These are phyloP conservation scores for Neofusicoccum cordaticola DNA, from an alignment of 2,329 filamentous ascomycete species.

Conservation along the genomic window DNA sequence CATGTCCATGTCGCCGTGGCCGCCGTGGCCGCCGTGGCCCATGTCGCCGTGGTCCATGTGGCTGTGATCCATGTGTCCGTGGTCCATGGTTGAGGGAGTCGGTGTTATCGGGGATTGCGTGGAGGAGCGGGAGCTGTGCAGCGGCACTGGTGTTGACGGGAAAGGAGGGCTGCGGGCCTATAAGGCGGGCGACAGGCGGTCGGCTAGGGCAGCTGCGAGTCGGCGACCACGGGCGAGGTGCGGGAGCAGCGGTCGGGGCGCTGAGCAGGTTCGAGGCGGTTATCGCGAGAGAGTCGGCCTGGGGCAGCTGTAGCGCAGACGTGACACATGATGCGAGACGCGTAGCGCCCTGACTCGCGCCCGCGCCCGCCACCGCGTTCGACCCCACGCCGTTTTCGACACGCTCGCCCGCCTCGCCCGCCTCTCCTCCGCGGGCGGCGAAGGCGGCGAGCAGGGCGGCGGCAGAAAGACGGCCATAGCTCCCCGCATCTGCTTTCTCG, in stretches of 20 bases:
- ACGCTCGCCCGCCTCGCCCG: no score
- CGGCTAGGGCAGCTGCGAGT: not conserved
- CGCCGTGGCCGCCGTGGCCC: constrained; percentile 47
- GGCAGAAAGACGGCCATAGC: constrained; percentile 3
- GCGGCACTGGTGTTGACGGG: not conserved
- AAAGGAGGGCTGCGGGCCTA: not conserved
- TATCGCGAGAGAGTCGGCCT: not conserved
- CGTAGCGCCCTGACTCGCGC: constrained; percentile 4
- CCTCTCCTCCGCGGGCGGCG: no score
- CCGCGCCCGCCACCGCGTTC: not conserved
- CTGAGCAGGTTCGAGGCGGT: constrained; percentile 14
- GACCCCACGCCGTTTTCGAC: not conserved
- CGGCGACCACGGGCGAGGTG: not conserved
- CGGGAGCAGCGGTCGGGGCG: not conserved
- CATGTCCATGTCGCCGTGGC: constrained; percentile 23
- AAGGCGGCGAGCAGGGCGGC: not conserved
- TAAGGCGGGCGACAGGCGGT: not conserved
- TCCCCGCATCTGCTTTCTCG: not conserved
- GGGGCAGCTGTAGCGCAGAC: not conserved
- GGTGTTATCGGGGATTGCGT: not conserved
- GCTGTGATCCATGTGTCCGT: constrained; percentile 50
- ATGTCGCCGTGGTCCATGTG: constrained; percentile 54
- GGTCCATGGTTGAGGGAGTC: constrained; percentile 22
- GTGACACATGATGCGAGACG: not conserved
- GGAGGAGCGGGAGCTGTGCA: not conserved